Evolutionary conservation across 108 stramenopile species (phyloP).

Genomic region (Craspedostauros australis): DNA sequence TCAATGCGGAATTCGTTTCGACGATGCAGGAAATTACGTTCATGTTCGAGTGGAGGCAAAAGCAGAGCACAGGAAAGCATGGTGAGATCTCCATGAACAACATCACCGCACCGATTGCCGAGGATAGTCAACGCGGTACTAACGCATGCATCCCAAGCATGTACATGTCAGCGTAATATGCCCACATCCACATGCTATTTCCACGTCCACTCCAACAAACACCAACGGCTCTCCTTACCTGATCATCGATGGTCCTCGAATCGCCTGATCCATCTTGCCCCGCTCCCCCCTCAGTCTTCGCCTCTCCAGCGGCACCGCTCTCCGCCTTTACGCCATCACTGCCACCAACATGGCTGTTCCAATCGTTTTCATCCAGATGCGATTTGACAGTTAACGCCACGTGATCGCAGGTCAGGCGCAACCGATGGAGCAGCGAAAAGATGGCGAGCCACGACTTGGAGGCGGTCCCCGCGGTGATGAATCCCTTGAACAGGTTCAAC

Average conservation of each 20-base stretch:
- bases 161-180: too few species aligned
- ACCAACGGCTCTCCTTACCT: not conserved
- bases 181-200: too few species aligned
- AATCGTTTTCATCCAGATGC: constrained; percentile 35
- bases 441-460: constrained; percentile 79
- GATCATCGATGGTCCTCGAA: not conserved
- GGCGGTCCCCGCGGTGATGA: constrained; percentile 55
- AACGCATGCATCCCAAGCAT: too few species aligned
- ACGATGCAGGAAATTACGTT: too few species aligned
- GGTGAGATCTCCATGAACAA: too few species aligned
- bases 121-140: too few species aligned
- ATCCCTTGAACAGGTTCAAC: constrained; percentile 69
- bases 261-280: constrained; percentile 16
- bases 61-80: too few species aligned
- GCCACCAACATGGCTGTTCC: constrained; percentile 10
- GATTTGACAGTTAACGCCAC: constrained; percentile 71
- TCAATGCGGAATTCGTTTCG: too few species aligned
- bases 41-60: too few species aligned
- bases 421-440: constrained; percentile 67
- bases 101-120: too few species aligned
- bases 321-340: not conserved
- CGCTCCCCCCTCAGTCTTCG: not conserved
- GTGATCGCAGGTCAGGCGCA: constrained; percentile 80
- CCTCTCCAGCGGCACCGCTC: not conserved
- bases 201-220: too few species aligned